Percentiles rank a stretch among this genome's conserved stretches.
These are phyloP conservation scores for Lentinula edodes DNA, from an alignment of 768 basidiomycete species.

Conservation along the genomic window DNA sequence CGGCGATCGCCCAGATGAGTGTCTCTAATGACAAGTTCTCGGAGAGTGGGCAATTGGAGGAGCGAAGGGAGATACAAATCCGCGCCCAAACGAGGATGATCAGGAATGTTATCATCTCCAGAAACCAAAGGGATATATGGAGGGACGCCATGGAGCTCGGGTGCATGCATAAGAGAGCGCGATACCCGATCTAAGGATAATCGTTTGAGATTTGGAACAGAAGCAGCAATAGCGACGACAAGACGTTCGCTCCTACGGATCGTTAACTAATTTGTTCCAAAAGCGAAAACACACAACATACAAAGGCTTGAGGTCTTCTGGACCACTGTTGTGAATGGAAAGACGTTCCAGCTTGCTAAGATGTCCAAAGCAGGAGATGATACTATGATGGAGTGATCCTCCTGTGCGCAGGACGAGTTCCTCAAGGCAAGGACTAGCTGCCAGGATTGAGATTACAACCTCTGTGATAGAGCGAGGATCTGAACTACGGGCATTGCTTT, in stretches of 20 bases:
- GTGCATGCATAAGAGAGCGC: conserved; percentile 61
- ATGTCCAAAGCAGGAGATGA: conserved; percentile 43
- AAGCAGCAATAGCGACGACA: conserved; percentile 62
- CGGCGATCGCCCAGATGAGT: conserved; percentile 63
- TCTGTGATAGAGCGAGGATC: conserved; percentile 33
- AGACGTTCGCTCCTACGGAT: conserved; percentile 57
- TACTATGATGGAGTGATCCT: conserved; percentile 42
- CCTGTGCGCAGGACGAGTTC: conserved; percentile 41
- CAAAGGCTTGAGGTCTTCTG: conserved; percentile 38
- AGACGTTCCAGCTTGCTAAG: conserved; percentile 39
- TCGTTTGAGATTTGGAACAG: conserved; percentile 46
- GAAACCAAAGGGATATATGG: conserved; percentile 56
- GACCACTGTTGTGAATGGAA: conserved; percentile 40
- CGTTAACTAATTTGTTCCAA: conserved; percentile 8
- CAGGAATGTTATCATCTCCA: conserved; percentile 57
- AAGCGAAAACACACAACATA: conserved; percentile 23
- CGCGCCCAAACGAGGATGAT: conserved; percentile 46
- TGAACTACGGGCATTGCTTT: conserved; percentile 13
- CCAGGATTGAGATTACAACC: conserved; percentile 44
- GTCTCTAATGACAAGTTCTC: conserved; percentile 58
- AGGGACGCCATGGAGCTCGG: conserved; percentile 47
- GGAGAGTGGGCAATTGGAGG: conserved; percentile 56
- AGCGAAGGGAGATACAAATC: conserved; percentile 62
- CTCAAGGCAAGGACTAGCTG: conserved; percentile 40
- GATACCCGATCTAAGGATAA: conserved; percentile 60